These are phyloP conservation scores for Fennellomyces sp. DNA, from an alignment of 371 early-diverging fungal species.

Conservation along the genomic window DNA sequence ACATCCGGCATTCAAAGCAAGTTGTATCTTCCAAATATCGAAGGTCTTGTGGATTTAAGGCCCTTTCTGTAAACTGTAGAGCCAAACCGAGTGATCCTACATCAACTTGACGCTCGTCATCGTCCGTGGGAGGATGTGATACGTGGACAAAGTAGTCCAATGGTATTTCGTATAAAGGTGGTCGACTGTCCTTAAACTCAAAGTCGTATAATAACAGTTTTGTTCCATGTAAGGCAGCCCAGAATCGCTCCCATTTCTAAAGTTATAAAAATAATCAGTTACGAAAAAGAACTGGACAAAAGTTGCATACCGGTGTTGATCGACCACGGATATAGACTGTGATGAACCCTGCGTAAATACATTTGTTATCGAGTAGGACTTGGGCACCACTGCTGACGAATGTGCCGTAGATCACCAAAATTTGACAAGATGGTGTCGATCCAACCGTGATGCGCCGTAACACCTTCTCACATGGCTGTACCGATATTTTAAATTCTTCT, in stretches of 20 bases:
- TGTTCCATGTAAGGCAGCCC: slow-evolving; percentile 38
- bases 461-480: slow-evolving; percentile 35
- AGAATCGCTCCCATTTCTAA: slow-evolving; percentile 50
- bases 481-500: slow-evolving; percentile 26
- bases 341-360: slow-evolving; percentile 36
- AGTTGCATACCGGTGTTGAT: slow-evolving; percentile 36
- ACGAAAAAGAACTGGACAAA: background rate
- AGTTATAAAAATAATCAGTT: background rate
- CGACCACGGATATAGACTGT: slow-evolving; percentile 47
- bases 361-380: slow-evolving; percentile 29
- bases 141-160: slow-evolving; percentile 27
- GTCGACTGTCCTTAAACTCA: slow-evolving; percentile 44
- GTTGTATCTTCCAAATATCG: slow-evolving; percentile 11
- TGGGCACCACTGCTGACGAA: slow-evolving; percentile 35
- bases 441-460: slow-evolving; percentile 30
- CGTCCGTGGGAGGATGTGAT: slow-evolving; percentile 41
- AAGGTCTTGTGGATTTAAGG: slow-evolving; percentile 4
- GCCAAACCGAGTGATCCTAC: slow-evolving; percentile 45
- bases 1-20: slow-evolving; percentile 43
- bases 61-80: slow-evolving; percentile 36
- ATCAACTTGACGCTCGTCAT: slow-evolving; percentile 50
- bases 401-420: slow-evolving; percentile 37
- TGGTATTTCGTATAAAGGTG: slow-evolving; percentile 32
- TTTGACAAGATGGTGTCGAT: slow-evolving; percentile 27
- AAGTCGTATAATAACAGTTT: slow-evolving; percentile 46